Conservation (phyloP, 805 yeast species). For the Saccharomycopsis schoenii region DNA sequence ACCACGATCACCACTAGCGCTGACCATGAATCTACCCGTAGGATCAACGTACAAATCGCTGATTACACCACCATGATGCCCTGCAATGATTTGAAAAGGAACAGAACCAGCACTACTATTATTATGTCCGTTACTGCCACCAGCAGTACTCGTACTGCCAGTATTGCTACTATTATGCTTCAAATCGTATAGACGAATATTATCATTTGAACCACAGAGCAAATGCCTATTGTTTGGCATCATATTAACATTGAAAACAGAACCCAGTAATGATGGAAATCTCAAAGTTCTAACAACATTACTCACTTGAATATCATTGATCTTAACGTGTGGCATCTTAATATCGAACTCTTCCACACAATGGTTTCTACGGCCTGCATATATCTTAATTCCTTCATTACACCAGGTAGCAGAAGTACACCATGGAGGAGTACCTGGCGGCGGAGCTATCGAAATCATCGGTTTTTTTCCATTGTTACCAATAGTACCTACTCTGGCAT, state of each 20-base stretch:
- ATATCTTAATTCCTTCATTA: conserved; percentile 64
- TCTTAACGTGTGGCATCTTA: conserved; percentile 40
- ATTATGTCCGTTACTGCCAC: too few relatives aligned
- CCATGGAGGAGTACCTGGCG: conserved; percentile 83
- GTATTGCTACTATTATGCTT: conserved; percentile 25
- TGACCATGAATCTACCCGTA: conserved; percentile 76
- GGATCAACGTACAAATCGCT: conserved; percentile 76
- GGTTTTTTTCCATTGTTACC: conserved; percentile 11
- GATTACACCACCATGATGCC: conserved; percentile 89
- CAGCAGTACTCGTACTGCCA: conserved; percentile 22
- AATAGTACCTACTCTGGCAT: not conserved
- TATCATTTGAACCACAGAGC: conserved; percentile 84
- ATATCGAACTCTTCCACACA: conserved; percentile 68
- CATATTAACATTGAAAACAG: conserved; percentile 71
- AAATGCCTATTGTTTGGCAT: conserved; percentile 75
- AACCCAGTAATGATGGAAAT: conserved; percentile 84
- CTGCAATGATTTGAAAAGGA: conserved; percentile 88
- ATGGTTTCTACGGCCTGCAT: conserved; percentile 83
- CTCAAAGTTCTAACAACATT: conserved; percentile 49
- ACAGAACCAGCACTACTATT: conserved; percentile 22
- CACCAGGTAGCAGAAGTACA: conserved; percentile 88
- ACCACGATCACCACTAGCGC: conserved; percentile 91
- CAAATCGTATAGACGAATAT: conserved; percentile 78
- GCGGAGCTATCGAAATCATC: conserved; percentile 20
- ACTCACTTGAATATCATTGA: conserved; percentile 27